A percentile compares a stretch with the other conserved stretches of the same genome.
phyloP scores from a whole-genome alignment of 257 asterid genomes.

The Eucommia ulmoides region DNA sequence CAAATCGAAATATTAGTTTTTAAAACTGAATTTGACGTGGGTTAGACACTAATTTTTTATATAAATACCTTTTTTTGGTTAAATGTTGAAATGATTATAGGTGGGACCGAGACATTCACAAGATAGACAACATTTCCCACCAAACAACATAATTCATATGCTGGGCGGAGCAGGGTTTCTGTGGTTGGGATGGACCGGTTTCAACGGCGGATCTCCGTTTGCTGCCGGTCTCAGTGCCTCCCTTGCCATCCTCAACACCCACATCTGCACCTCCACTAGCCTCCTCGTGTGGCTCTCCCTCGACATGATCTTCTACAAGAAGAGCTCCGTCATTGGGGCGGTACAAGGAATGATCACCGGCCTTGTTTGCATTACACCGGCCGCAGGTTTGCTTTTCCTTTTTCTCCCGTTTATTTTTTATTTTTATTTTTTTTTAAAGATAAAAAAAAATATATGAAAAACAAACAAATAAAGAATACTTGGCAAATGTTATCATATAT shows the following conservation, averaged over 20 bases:
- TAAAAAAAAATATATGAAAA: too few species aligned
- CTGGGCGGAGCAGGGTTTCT: constrained; percentile 1
- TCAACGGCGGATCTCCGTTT: neutral
- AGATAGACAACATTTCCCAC: neutral
- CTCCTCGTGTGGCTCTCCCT: constrained; percentile 1
- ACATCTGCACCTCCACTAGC: constrained; percentile 1
- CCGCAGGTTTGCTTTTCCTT: neutral
- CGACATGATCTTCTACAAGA: neutral
- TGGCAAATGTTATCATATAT: too few species aligned
- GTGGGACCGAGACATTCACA: neutral
- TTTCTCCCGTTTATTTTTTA: too few species aligned
- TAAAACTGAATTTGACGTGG: too few species aligned
- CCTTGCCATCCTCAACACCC: neutral
- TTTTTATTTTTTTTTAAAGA: too few species aligned
- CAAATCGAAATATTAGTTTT: too few species aligned
- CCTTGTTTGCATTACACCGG: neutral
- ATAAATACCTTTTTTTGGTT: too few species aligned
- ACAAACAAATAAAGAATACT: too few species aligned
- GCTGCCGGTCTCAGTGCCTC: neutral
- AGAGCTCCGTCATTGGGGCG: constrained; percentile 2
- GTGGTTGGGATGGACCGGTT: constrained; percentile 1
- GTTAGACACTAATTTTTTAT: too few species aligned
- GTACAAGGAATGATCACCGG: neutral
- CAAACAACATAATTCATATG: constrained; percentile 1
- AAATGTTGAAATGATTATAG: too few species aligned